Conservation (phyloP, 768 basidiomycete genomes). For the Hericium erinaceus region DNA sequence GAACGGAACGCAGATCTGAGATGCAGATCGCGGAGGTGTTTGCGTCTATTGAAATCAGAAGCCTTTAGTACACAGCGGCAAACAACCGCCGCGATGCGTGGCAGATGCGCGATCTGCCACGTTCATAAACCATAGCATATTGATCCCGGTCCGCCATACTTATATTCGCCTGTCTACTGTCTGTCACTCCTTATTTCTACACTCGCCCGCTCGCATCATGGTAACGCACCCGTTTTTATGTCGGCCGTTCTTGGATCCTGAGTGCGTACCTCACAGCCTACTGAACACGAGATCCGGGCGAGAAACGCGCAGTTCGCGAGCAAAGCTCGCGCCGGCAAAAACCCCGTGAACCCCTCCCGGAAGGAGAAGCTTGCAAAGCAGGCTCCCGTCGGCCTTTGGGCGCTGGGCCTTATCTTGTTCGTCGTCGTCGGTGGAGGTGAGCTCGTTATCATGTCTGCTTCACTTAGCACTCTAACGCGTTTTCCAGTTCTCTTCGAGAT, state of each 20-base stretch:
- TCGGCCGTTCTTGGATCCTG: background rate
- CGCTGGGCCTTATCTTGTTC: slow-evolving; percentile 63
- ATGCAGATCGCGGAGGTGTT: background rate
- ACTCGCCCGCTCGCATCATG: slow-evolving; percentile 1
- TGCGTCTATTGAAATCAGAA: background rate
- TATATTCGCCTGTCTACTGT: background rate
- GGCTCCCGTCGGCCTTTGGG: slow-evolving; percentile 70
- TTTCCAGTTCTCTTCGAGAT: slow-evolving; percentile 66
- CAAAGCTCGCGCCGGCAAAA: slow-evolving; percentile 66
- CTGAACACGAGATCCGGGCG: slow-evolving; percentile 76
- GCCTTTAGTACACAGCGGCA: slow-evolving; percentile 7
- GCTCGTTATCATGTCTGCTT: slow-evolving; percentile 18
- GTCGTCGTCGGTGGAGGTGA: slow-evolving; percentile 74
- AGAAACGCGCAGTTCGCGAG: slow-evolving; percentile 76
- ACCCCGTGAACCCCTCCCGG: slow-evolving; percentile 60
- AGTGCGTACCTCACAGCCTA: background rate
- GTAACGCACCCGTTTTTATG: background rate
- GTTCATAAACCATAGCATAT: slow-evolving; percentile 1
- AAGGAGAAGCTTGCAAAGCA: slow-evolving; percentile 62
- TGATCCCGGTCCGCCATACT: background rate
- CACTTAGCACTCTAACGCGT: background rate
- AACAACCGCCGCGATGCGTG: slow-evolving; percentile 4
- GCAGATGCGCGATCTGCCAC: slow-evolving; percentile 1
- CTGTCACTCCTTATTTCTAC: slow-evolving; percentile 1
- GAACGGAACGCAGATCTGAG: background rate